These are phyloP conservation scores for Fusarium verrucosum DNA, from an alignment of 2,329 filamentous ascomycete species.

Conservation along the genomic window DNA sequence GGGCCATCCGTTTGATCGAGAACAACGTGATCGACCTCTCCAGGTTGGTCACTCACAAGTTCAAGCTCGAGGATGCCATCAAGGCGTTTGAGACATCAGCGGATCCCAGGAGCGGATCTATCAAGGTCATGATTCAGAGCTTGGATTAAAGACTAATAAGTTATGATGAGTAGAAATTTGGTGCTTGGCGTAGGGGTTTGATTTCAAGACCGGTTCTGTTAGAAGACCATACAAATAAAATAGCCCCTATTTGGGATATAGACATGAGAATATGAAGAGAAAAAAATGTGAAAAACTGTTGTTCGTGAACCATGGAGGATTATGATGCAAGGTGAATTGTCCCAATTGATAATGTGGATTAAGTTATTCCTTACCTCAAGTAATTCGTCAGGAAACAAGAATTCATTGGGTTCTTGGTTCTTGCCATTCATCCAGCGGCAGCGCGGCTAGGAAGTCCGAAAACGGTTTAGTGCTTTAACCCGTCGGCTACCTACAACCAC, in stretches of 20 bases:
- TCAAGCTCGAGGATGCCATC: conserved; percentile 83
- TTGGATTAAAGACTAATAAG: conserved; percentile 54
- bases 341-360: background rate
- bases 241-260: conserved; percentile 32
- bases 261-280: conserved; percentile 31
- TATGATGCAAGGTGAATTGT: background rate
- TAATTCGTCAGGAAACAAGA: background rate
- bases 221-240: conserved; percentile 25
- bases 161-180: conserved; percentile 22
- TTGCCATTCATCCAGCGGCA: conserved; percentile 33
- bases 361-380: background rate
- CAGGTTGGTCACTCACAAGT: conserved; percentile 88
- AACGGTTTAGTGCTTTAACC: conserved; percentile 44
- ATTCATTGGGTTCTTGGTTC: conserved; percentile 7
- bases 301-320: background rate
- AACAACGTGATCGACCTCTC: conserved; percentile 84
- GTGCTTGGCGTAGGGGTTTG: conserved; percentile 42
- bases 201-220: conserved; percentile 32
- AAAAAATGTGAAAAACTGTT: conserved; percentile 1
- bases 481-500: conserved; percentile 42
- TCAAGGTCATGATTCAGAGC: conserved; percentile 95
- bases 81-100: conserved; percentile 90
- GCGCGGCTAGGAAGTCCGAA: conserved; percentile 38
- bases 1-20: conserved; percentile 87
- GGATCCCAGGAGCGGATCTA: conserved; percentile 90